A percentile compares a stretch with the other conserved stretches of the same genome.
Conservation (phyloP, 1,139 yeast genomes). For the Yamadazyma kanchanaburiensis region DNA sequence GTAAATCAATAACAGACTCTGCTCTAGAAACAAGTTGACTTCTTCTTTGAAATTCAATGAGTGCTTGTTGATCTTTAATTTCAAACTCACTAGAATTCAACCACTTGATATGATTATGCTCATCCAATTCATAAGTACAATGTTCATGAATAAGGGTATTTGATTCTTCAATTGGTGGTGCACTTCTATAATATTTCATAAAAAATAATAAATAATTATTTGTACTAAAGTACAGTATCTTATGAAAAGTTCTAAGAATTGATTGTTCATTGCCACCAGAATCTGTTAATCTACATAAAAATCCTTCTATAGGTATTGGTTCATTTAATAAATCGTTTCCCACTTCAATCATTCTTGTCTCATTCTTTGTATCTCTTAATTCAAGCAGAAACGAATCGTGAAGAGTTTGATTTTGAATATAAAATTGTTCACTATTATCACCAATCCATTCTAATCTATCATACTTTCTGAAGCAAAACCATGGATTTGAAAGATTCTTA, state of each 20-base stretch:
- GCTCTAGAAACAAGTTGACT: slow-evolving; percentile 55
- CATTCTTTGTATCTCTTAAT: slow-evolving; percentile 41
- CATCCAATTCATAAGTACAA: slow-evolving; percentile 50
- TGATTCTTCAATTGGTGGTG: slow-evolving; percentile 55
- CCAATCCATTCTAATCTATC: slow-evolving; percentile 77
- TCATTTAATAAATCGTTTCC: slow-evolving; percentile 26
- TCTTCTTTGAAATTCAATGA: slow-evolving; percentile 62
- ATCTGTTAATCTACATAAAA: slow-evolving; percentile 56
- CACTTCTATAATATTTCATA: slow-evolving; percentile 50
- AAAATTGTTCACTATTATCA: slow-evolving; percentile 48
- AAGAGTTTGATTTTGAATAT: slow-evolving; percentile 26
- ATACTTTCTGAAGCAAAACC: slow-evolving; percentile 64
- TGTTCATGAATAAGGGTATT: slow-evolving; percentile 33
- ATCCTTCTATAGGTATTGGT: slow-evolving; percentile 77
- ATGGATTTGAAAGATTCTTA: slow-evolving; percentile 13
- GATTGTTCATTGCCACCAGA: slow-evolving; percentile 43
- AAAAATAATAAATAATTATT: slow-evolving; percentile 60
- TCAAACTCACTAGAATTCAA: slow-evolving; percentile 50
- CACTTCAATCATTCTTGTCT: slow-evolving; percentile 3
- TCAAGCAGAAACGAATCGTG: slow-evolving; percentile 42
- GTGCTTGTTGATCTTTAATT: slow-evolving; percentile 52
- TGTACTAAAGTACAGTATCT: slow-evolving; percentile 61
- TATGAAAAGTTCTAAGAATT: slow-evolving; percentile 46
- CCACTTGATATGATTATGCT: slow-evolving; percentile 60
- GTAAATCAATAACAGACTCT: slow-evolving; percentile 59